Evolutionary conservation across 2,329 filamentous ascomycete genomes (phyloP), one percentile per base, ranked within the genome.

Genomic region (Helotiales sp.): DNA sequence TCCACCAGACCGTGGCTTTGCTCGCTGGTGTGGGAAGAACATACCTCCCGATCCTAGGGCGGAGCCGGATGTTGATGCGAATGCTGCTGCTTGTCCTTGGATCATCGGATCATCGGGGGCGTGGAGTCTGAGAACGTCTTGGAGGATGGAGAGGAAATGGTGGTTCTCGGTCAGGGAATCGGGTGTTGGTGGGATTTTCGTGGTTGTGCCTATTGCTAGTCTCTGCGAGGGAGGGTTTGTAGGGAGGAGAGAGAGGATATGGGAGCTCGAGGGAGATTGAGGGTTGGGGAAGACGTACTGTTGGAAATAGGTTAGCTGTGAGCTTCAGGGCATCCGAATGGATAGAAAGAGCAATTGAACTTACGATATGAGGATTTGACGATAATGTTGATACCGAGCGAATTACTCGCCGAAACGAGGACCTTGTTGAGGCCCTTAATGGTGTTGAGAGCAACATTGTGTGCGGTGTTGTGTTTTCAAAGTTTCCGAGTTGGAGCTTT

Each of bases 221-320:
- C 71, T 69, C 5, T 75, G 69, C 3, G 75, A 80, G 0, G 85
- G 85, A 1, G 85, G 84, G 13, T 77, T 72, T 36, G 79, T 81
- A 34, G 83, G 77, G 57, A 89, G 82, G 62, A 84, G 82, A 40
- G 82, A 82, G 29, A 89, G 78, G 30, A 85, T 73, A 67, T 86
- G 77, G 1, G 74, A 73, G 15, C n/a, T 58, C 36, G 76, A 74
- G 1, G 78, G 74, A 1, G 76, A 69, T 7, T 75, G 66, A 1
- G 77, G 74, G 59, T 80, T 74, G 25, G 79, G 78, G 65, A 85
- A 83, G 54, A 82, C 79, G 78, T 85, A 85, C 85, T 88, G 49
- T 30, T 10, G 38, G 17, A 19, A n/a, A 9, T 34, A 19, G 54
- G 36, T 60, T 51, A 56, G 27, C 24, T 34, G 22, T 22, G 7